These are phyloP conservation scores for Sporothrix brasiliensis DNA, from an alignment of 2,329 filamentous ascomycete species.

Conservation along the genomic window DNA sequence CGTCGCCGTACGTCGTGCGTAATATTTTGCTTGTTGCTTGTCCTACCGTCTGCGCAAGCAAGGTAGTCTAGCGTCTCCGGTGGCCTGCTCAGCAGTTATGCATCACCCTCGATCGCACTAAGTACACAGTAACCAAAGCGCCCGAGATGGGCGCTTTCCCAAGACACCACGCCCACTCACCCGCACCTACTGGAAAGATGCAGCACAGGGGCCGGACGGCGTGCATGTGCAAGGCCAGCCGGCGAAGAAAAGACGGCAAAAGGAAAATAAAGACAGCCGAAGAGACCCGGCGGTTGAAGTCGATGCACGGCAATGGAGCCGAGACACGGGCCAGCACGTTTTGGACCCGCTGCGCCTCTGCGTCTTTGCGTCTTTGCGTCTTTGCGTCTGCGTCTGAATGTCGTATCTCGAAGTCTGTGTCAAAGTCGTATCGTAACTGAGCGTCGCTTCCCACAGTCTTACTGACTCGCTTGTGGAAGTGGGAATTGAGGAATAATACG, in stretches of 20 bases:
- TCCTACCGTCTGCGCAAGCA: neutral
- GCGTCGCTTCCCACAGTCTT: neutral
- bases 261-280: neutral
- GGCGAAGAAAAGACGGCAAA: neutral
- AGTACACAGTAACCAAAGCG: neutral
- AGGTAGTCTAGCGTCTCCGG: constrained; percentile 10
- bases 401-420: neutral
- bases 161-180: constrained; percentile 7
- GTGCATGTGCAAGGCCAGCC: neutral
- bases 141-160: neutral
- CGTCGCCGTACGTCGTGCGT: neutral
- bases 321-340: constrained; percentile 4
- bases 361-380: too few species aligned
- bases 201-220: neutral
- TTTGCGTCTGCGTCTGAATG: neutral
- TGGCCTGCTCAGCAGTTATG: neutral
- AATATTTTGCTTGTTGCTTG: neutral
- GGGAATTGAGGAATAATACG: constrained; percentile 6
- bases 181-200: neutral
- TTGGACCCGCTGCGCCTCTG: neutral
- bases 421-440: neutral
- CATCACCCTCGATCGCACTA: neutral
- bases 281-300: neutral
- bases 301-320: neutral
- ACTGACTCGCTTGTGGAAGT: neutral